Evolutionary conservation across 2,329 filamentous ascomycete genomes (phyloP).

Genomic region (Scedosporium dehoogii): DNA sequence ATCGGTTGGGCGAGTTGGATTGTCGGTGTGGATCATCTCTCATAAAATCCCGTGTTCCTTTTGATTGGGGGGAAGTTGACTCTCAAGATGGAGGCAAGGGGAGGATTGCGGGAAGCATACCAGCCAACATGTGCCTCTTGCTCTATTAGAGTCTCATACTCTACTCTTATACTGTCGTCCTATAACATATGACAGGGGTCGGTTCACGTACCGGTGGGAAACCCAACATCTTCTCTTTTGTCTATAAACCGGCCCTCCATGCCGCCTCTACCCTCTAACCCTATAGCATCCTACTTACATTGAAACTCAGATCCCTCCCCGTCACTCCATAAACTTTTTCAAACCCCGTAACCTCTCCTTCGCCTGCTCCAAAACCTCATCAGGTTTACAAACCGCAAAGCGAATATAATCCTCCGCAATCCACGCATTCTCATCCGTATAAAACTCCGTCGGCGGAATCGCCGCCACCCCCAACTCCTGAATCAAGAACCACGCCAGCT

Average conservation of each 20-base stretch:
- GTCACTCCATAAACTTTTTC: slow-evolving; percentile 55
- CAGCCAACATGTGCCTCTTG: too few species aligned
- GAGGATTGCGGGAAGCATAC: too few species aligned
- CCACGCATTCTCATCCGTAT: slow-evolving; percentile 72
- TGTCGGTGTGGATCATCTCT: too few species aligned
- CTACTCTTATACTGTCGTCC: too few species aligned
- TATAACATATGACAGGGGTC: too few species aligned
- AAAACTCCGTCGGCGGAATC: slow-evolving; percentile 95
- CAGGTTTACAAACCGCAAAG: slow-evolving; percentile 94
- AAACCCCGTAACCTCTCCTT: slow-evolving; percentile 65
- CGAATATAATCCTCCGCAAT: slow-evolving; percentile 89
- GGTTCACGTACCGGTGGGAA: too few species aligned
- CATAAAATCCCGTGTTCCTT: too few species aligned
- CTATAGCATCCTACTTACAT: not conserved
- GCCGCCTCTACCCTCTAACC: not conserved
- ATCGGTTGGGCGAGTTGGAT: too few species aligned
- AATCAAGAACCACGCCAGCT: slow-evolving; percentile 93
- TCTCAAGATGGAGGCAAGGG: too few species aligned
- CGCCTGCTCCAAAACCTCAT: slow-evolving; percentile 70
- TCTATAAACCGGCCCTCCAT: not conserved
- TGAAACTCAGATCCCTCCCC: not conserved
- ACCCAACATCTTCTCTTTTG: not conserved
- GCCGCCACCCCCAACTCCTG: slow-evolving; percentile 92
- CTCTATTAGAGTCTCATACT: too few species aligned
- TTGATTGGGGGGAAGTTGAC: too few species aligned